Base-by-base conservation (phyloP, 352 stramenopile species). In the Blastocystis sp. region DNA sequence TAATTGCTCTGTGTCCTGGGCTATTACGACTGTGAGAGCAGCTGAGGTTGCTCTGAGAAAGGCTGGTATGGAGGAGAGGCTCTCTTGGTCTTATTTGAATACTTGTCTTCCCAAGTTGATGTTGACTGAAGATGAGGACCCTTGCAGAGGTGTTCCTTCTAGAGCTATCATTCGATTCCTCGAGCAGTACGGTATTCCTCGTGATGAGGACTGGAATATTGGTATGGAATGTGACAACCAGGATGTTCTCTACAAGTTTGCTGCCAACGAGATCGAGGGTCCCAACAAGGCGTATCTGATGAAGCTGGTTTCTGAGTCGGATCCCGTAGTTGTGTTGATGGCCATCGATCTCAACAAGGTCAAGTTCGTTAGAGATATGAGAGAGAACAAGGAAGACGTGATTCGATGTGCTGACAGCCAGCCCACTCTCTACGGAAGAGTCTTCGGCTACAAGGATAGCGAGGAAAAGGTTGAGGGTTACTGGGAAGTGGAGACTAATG, bases 261-360 rank as follows among this genome's bases (percentile, higher is more conserved):
- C 37, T 20, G 47, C 30, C 2, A 11, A 54, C 13, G 20, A 45
- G 18, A 20, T 45, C 8, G 47, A 65, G 45, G 53, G 73, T 16
- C 47, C 73, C 13, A 85, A 85, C 26, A 64, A 65, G 26, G 16
- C n/a, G 13, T 8, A 16, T 68, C 41, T 85, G 73, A 85, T 85
- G 73, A 66, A 85, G 30, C 37, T 66, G 16, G 3, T 85, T 85
- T 6, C 3, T 1, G 20, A 66, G 3, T 34, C 26, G 8, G 16
- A 85, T 16, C 45, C 54, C 11, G 30, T 68, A 13, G 13, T 69
- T 26, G 47, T 50, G 9, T 39, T 85, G 16, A 30, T 85, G 18
- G 47, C 73, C 53, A 20, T 85, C 30, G 73, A 85, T 20, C 7
- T 66, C 11, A 2, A 53, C 2, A 64, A 24, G 20, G 3, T 45